Percentiles rank a stretch among this genome's conserved stretches.
Conservation (phyloP, 2,329 filamentous ascomycete genomes). For the Aspergillus hortae region DNA sequence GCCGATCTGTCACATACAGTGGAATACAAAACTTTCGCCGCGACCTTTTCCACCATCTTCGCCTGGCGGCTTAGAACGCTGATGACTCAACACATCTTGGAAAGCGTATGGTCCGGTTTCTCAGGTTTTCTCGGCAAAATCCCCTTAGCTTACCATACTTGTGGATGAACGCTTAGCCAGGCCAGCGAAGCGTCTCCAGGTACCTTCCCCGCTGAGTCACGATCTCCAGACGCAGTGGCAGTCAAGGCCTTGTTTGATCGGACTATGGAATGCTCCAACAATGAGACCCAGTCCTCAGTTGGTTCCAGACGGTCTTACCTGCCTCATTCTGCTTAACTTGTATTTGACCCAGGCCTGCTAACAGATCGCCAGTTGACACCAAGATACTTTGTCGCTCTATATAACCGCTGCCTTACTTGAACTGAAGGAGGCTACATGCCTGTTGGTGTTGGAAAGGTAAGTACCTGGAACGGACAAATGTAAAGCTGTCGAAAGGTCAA, state of each 20-base stretch:
- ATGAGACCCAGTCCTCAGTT: not conserved
- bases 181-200: not conserved
- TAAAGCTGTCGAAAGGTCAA: too few relatives aligned
- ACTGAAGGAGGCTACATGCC: too few relatives aligned
- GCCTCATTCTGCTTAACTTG: not conserved
- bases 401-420: too few relatives aligned
- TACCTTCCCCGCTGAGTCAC: too few relatives aligned
- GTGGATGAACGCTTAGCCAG: not conserved
- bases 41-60: not conserved
- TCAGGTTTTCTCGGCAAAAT: not conserved
- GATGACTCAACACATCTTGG: not conserved
- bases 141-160: not conserved
- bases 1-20: not conserved
- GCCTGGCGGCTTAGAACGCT: not conserved
- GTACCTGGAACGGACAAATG: too few relatives aligned
- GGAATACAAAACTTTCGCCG: not conserved
- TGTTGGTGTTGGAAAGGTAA: too few relatives aligned
- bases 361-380: not conserved
- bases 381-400: not conserved
- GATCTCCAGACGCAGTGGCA: not conserved
- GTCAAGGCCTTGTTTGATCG: not conserved
- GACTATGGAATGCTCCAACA: not conserved
- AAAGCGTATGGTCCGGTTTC: not conserved
- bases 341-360: not conserved
- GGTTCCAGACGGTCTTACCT: not conserved